Conservation (phyloP, 352 stramenopile species). For the Phytophthora pluvialis region DNA sequence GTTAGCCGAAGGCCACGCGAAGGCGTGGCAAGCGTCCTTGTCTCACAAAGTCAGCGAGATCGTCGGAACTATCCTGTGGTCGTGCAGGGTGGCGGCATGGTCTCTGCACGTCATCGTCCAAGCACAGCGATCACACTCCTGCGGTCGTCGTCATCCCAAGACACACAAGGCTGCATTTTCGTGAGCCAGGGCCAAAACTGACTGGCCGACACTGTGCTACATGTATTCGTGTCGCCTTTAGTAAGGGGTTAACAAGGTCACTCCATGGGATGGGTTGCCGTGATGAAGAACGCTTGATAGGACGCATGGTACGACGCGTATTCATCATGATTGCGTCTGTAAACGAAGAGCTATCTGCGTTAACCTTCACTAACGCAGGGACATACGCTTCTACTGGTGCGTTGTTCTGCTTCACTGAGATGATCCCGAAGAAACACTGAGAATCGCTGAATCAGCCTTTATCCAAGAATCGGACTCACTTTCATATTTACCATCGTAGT, state of each 20-base stretch:
- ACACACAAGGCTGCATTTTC: conserved; percentile 22
- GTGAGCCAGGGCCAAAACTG: conserved; percentile 23
- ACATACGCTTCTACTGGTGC: neutral
- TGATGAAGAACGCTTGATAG: conserved; percentile 12
- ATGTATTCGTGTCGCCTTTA: neutral
- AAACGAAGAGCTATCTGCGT: neutral
- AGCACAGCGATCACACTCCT: conserved; percentile 27
- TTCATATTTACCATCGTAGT: conserved; percentile 12
- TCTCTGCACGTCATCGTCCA: conserved; percentile 29
- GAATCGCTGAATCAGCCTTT: neutral
- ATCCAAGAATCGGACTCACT: conserved; percentile 4
- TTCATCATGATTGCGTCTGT: conserved; percentile 3
- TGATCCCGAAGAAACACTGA: neutral
- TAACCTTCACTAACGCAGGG: no score
- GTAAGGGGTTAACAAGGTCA: neutral
- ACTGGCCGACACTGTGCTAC: neutral
- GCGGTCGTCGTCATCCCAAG: conserved; percentile 26
- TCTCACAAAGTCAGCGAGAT: conserved; percentile 30
- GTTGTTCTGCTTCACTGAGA: neutral
- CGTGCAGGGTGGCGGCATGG: conserved; percentile 10
- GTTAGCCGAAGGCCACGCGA: conserved; percentile 19
- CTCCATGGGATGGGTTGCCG: neutral
- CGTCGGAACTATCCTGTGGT: conserved; percentile 32
- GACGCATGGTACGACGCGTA: conserved; percentile 15
- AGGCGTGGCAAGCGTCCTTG: conserved; percentile 24